Conservation (phyloP, 75 land plant genomes). For the Larix kaempferi region DNA sequence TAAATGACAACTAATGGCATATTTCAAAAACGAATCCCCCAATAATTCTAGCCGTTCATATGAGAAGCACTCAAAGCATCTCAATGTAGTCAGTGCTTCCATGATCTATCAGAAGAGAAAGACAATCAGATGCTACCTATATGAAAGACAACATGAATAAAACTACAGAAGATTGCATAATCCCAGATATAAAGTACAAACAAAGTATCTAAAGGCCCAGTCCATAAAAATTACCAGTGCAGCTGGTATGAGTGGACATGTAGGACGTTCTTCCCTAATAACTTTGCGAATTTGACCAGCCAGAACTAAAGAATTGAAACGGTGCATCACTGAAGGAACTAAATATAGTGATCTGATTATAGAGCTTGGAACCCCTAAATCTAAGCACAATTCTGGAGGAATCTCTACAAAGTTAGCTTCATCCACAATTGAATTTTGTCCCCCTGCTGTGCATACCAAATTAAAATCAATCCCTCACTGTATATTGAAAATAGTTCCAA, state of each 20-base stretch:
- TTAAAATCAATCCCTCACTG: no score
- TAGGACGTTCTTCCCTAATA: conserved; percentile 29
- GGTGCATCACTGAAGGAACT: conserved; percentile 89
- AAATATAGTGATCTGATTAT: conserved; percentile 70
- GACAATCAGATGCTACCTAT: neutral
- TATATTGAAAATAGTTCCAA: no score
- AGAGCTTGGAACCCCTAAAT: conserved; percentile 33
- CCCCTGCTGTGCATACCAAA: neutral
- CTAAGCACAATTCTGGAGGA: conserved; percentile 86
- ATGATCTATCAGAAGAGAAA: conserved; percentile 44
- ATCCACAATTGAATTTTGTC: neutral
- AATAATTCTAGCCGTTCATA: conserved; percentile 83
- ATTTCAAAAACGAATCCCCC: conserved; percentile 94
- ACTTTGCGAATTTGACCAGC: conserved; percentile 71
- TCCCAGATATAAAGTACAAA: neutral
- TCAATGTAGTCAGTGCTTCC: conserved; percentile 80
- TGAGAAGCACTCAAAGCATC: conserved; percentile 81
- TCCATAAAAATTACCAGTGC: conserved; percentile 30
- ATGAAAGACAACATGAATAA: neutral
- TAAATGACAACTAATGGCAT: conserved; percentile 73
- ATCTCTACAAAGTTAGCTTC: conserved; percentile 39
- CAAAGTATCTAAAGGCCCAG: neutral
- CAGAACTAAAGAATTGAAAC: conserved; percentile 44
- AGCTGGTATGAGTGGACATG: conserved; percentile 32
- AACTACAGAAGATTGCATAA: neutral